Evolutionary conservation across 441 rosid genomes (phyloP).

Genomic region (Aleurites moluccanus): DNA sequence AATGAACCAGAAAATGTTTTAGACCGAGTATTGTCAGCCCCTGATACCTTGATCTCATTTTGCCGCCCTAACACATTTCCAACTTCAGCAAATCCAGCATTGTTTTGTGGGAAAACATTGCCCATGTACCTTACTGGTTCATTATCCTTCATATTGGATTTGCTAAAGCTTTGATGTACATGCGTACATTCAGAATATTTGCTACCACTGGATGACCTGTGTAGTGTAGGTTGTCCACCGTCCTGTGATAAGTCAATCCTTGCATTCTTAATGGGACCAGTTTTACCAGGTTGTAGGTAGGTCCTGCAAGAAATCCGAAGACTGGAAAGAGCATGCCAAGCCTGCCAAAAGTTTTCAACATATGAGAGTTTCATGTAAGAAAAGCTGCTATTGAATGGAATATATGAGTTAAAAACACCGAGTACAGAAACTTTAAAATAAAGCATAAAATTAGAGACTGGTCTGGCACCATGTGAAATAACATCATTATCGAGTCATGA

Average conservation of each 20-base stretch:
- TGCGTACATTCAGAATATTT: conserved; percentile 30
- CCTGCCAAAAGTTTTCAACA: conserved; percentile 50
- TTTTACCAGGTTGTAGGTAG: conserved; percentile 72
- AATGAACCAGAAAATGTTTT: conserved; percentile 33
- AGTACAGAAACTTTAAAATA: not conserved
- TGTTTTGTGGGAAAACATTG: conserved; percentile 33
- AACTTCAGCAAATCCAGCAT: conserved; percentile 32
- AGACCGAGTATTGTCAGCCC: conserved; percentile 25
- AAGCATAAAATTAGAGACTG: not conserved
- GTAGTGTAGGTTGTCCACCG: conserved; percentile 37
- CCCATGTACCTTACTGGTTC: conserved; percentile 34
- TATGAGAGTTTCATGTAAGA: not conserved
- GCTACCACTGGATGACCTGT: conserved; percentile 31
- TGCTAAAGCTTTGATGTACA: conserved; percentile 35
- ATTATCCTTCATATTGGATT: conserved; percentile 25
- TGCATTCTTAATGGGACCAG: conserved; percentile 46
- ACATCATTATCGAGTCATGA: not conserved
- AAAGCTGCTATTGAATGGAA: not conserved
- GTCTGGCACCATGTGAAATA: not conserved
- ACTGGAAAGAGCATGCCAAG: conserved; percentile 79
- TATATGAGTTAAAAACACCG: not conserved
- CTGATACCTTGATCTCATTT: conserved; percentile 34
- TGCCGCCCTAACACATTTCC: conserved; percentile 34
- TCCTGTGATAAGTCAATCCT: conserved; percentile 29
- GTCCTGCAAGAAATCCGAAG: conserved; percentile 57